These are phyloP conservation scores for Sporothrix luriei DNA, from an alignment of 2,329 filamentous ascomycete genomes.

Conservation along the genomic window DNA sequence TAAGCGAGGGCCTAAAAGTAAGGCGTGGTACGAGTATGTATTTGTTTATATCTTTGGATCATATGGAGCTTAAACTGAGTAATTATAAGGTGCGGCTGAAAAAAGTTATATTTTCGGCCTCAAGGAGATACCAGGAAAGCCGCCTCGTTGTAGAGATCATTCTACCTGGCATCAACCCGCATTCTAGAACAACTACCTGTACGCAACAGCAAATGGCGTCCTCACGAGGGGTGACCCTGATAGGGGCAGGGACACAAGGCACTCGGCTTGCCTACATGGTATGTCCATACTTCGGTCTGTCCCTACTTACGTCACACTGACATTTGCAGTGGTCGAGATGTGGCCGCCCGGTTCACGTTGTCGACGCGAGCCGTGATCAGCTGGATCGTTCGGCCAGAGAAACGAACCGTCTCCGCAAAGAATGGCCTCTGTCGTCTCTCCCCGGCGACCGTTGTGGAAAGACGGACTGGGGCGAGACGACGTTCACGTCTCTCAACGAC, in stretches of 20 bases:
- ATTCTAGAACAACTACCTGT: background rate
- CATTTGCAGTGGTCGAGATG: conserved; percentile 20
- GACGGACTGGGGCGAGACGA: background rate
- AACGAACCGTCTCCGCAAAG: background rate
- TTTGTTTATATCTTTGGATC: too few species aligned
- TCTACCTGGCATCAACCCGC: background rate
- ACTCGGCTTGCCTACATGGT: conserved; percentile 26
- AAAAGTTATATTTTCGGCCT: too few species aligned
- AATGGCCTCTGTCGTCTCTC: background rate
- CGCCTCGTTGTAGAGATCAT: too few species aligned
- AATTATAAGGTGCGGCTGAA: too few species aligned
- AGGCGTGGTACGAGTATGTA: too few species aligned
- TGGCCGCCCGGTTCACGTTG: conserved; percentile 21
- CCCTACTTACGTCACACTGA: background rate
- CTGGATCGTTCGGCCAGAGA: background rate
- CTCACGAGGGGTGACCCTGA: conserved; percentile 18
- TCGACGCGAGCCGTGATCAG: conserved; percentile 23
- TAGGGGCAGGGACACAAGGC: conserved; percentile 27
- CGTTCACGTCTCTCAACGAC: background rate
- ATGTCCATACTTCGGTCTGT: background rate
- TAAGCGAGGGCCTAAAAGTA: too few species aligned
- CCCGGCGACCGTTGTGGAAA: background rate
- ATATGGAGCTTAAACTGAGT: too few species aligned
- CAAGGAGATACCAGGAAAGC: too few species aligned
- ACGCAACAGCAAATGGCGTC: background rate